Percentiles rank a stretch among this genome's conserved stretches.
Conservation (phyloP, 345 rosid genomes). For the Iberis pinnata region DNA sequence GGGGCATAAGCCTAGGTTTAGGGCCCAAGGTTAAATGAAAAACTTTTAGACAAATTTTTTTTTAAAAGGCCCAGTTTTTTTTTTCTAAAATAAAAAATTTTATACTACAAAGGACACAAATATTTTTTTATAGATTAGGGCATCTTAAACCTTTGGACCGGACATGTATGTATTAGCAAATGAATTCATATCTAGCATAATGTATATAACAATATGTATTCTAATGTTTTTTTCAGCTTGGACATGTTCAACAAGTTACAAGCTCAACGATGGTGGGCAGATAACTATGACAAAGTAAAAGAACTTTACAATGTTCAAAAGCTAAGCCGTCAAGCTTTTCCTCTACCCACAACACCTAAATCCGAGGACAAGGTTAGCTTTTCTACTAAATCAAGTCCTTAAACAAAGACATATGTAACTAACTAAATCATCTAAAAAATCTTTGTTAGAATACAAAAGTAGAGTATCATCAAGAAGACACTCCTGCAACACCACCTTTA, state of each 20-base stretch:
- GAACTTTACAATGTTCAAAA: conserved; percentile 98
- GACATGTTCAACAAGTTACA: conserved; percentile 94
- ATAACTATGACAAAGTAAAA: conserved; percentile 87
- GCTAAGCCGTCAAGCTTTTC: conserved; percentile 86
- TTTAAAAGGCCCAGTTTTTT: too few species aligned
- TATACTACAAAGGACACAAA: too few species aligned
- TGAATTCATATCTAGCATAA: too few species aligned
- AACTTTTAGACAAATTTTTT: too few species aligned
- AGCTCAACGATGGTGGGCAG: conserved; percentile 99
- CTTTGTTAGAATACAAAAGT: conserved; percentile 49
- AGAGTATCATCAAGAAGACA: conserved; percentile 65
- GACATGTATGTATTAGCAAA: too few species aligned
- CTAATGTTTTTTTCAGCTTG: conserved; percentile 44
- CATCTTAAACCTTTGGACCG: too few species aligned
- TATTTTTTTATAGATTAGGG: too few species aligned
- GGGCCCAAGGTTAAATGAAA: too few species aligned
- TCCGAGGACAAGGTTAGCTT: conserved; percentile 85
- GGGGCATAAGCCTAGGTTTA: too few species aligned
- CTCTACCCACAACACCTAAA: conserved; percentile 86
- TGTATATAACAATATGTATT: too few species aligned
- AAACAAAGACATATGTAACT: background rate
- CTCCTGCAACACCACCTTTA: conserved; percentile 79
- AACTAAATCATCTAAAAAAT: background rate
- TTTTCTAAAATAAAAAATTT: too few species aligned
- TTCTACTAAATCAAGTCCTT: background rate